Percentiles rank a stretch among this genome's conserved stretches.
Evolutionary conservation across 371 early-diverging fungal species (phyloP).

Genomic region (Lichtheimia ornata): DNA sequence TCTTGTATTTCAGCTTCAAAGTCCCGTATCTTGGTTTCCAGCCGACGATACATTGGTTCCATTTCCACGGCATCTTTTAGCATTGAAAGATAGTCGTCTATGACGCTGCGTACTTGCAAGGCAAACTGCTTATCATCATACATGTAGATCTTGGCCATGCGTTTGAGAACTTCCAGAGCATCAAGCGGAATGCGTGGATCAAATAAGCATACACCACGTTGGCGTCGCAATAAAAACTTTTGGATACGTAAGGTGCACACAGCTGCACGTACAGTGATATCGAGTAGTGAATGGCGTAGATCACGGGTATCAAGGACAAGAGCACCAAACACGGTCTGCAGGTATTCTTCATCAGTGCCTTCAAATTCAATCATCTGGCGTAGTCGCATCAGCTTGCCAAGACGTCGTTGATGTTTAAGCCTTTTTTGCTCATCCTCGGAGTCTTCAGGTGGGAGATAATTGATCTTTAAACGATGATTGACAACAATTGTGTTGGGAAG

Average conservation of each 20-base stretch:
- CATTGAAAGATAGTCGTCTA: not conserved
- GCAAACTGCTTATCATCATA: not conserved
- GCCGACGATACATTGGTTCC: not conserved
- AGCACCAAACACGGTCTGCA: slow-evolving; percentile 7
- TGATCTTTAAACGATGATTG: not conserved
- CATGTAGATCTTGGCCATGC: slow-evolving; percentile 1
- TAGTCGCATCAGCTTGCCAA: slow-evolving; percentile 9
- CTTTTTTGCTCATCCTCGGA: not conserved
- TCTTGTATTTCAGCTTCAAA: too few relatives aligned
- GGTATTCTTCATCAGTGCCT: slow-evolving; percentile 20
- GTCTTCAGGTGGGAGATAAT: not conserved
- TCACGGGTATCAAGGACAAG: slow-evolving; percentile 1
- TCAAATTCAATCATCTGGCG: slow-evolving; percentile 12
- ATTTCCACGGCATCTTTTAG: not conserved
- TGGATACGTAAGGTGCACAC: slow-evolving; percentile 20
- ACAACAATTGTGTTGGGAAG: slow-evolving; percentile 52
- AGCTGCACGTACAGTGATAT: slow-evolving; percentile 18
- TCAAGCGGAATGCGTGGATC: not conserved
- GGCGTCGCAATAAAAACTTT: slow-evolving; percentile 10
- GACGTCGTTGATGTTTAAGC: not conserved
- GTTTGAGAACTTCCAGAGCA: slow-evolving; percentile 3
- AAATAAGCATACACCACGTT: not conserved
- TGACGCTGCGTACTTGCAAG: not conserved
- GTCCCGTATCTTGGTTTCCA: too few relatives aligned
- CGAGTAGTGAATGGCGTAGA: slow-evolving; percentile 18